Percentiles rank a stretch among this genome's conserved stretches.
These are phyloP conservation scores for Phialophora tarda DNA, from an alignment of 2,329 filamentous ascomycete species.

Conservation along the genomic window DNA sequence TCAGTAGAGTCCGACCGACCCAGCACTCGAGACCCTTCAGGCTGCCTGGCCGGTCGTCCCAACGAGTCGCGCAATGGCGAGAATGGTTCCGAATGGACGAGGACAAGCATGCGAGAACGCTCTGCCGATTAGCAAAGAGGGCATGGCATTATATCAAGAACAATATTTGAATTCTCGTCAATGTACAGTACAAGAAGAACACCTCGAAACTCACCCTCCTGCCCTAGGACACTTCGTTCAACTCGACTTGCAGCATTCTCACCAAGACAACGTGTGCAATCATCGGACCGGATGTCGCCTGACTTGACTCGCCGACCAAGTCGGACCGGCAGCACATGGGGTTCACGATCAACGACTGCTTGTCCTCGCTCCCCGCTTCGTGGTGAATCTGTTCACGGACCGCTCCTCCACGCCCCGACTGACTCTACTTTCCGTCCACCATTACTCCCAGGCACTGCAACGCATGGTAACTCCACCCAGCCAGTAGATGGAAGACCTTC, in stretches of 20 bases:
- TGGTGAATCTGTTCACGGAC: neutral
- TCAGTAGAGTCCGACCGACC: constrained; percentile 26
- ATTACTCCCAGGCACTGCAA: constrained; percentile 16
- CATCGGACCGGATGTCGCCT: neutral
- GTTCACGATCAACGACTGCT: neutral
- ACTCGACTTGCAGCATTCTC: constrained; percentile 3
- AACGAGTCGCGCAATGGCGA: neutral
- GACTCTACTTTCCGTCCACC: constrained; percentile 13
- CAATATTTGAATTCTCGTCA: constrained; percentile 23
- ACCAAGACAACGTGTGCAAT: neutral
- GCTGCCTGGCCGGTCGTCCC: neutral
- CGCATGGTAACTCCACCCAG: constrained; percentile 23
- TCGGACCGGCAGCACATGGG: neutral
- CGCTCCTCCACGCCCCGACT: neutral
- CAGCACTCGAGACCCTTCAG: constrained; percentile 4
- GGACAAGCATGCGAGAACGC: neutral
- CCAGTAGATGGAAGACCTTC: constrained; percentile 29
- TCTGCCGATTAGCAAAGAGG: neutral
- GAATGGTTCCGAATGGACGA: neutral
- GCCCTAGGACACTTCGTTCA: neutral
- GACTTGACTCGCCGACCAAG: constrained; percentile 7
- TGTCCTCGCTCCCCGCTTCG: neutral
- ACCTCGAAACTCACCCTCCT: neutral
- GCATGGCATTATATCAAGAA: constrained; percentile 4
- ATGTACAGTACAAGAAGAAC: constrained; percentile 30